Evolutionary conservation across 805 yeast species (phyloP).

Genomic region (Priceomyces melissophilus): DNA sequence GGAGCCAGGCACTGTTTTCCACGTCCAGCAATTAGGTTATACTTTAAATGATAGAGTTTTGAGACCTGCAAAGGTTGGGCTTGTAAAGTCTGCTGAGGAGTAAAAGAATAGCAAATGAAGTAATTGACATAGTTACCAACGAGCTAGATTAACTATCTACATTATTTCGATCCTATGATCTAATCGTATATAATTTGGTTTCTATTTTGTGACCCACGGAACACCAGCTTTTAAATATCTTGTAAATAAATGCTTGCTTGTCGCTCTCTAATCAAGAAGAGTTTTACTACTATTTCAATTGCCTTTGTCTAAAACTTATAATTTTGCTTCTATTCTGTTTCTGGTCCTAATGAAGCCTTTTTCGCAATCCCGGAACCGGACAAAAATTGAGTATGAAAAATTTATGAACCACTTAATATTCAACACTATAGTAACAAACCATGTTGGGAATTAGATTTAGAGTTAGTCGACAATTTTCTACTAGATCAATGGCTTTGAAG

Average conservation of each 20-base stretch:
- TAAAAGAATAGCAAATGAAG: too few relatives aligned
- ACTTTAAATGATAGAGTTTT: conserved; percentile 81
- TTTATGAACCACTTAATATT: not conserved
- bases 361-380: not conserved
- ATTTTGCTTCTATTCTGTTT: not conserved
- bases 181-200: too few relatives aligned
- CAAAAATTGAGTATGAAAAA: not conserved
- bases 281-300: too few relatives aligned
- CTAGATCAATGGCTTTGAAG: conserved; percentile 29
- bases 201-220: too few relatives aligned
- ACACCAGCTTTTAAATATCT: too few relatives aligned
- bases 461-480: conserved; percentile 29
- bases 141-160: too few relatives aligned
- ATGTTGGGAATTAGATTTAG: conserved; percentile 21
- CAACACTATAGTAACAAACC: not conserved
- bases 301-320: too few relatives aligned
- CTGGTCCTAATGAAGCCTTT: not conserved
- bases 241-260: too few relatives aligned
- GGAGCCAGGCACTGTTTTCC: conserved; percentile 90
- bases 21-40: conserved; percentile 88
- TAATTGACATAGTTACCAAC: too few relatives aligned
- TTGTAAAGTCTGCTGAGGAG: conserved; percentile 55
- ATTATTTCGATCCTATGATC: too few relatives aligned
- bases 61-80: conserved; percentile 95
- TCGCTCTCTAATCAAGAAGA: too few relatives aligned